These are phyloP conservation scores for Epichloe hybrida DNA, from an alignment of 2,329 filamentous ascomycete genomes.

Conservation along the genomic window DNA sequence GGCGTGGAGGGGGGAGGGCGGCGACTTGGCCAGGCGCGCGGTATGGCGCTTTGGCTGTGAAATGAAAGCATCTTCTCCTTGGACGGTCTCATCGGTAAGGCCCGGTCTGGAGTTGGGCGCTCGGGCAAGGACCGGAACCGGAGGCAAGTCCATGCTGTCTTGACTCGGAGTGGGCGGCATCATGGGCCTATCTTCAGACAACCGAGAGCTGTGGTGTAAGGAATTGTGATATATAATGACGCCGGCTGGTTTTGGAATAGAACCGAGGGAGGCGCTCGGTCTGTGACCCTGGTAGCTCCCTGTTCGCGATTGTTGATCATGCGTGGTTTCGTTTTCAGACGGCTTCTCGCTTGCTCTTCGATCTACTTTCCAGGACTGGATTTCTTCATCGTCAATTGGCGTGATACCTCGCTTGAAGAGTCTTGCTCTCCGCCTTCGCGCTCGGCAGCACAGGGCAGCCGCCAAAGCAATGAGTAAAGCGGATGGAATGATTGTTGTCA, in stretches of 20 bases:
- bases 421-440: conserved; percentile 24
- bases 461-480: conserved; percentile 22
- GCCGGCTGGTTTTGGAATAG: conserved; percentile 33
- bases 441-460: conserved; percentile 24
- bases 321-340: neutral
- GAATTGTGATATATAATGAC: conserved; percentile 39
- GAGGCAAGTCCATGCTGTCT: conserved; percentile 32
- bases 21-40: conserved; percentile 32
- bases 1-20: conserved; percentile 30
- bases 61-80: conserved; percentile 47
- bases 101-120: conserved; percentile 50
- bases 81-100: conserved; percentile 46
- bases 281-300: conserved; percentile 12
- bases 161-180: conserved; percentile 21
- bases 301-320: neutral
- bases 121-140: conserved; percentile 39
- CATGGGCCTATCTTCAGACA: conserved; percentile 18
- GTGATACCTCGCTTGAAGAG: conserved; percentile 43
- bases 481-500: conserved; percentile 37
- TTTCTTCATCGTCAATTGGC: conserved; percentile 52
- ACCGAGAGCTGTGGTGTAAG: conserved; percentile 8
- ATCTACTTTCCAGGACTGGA: conserved; percentile 46
- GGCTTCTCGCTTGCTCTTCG: conserved; percentile 18
- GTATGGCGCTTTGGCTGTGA: conserved; percentile 36
- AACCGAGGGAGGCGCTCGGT: conserved; percentile 17